Evolutionary conservation across 192 early-diverging fungal genomes (phyloP).

Genomic region (Radiomyces spectabilis): DNA sequence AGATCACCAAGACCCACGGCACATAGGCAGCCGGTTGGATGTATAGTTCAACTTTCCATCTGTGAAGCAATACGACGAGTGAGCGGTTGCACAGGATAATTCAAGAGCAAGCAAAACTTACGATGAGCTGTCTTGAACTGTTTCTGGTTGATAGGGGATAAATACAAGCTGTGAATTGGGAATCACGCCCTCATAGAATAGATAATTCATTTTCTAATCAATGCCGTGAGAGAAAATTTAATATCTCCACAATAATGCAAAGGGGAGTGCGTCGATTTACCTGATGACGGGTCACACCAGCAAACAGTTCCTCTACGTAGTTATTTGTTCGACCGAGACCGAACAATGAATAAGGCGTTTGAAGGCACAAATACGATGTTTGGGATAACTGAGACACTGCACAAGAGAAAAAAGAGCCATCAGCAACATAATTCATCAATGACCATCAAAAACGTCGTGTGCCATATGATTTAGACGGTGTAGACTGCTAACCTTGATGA

Average conservation of each 20-base stretch:
- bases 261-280: slow-evolving; percentile 5
- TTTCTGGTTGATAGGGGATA: slow-evolving; percentile 62
- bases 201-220: slow-evolving; percentile 40
- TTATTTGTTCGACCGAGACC: slow-evolving; percentile 93
- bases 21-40: slow-evolving; percentile 83
- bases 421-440: no score
- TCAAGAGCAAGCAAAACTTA: slow-evolving; percentile 11
- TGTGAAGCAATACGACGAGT: slow-evolving; percentile 10
- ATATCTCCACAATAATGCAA: not conserved
- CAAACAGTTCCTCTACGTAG: slow-evolving; percentile 91
- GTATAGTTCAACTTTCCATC: slow-evolving; percentile 85
- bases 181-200: slow-evolving; percentile 76
- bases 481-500: slow-evolving; percentile 45
- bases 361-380: slow-evolving; percentile 65
- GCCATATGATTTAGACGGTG: not conserved
- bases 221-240: not conserved
- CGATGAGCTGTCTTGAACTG: slow-evolving; percentile 33
- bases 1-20: slow-evolving; percentile 70
- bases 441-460: no score
- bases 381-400: slow-evolving; percentile 73
- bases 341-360: slow-evolving; percentile 75
- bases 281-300: slow-evolving; percentile 63
- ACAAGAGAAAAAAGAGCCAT: not conserved
- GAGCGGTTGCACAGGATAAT: not conserved
- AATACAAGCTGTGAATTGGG: slow-evolving; percentile 91